Evolutionary conservation across 2,329 filamentous ascomycete species (phyloP).

Genomic region (Cladophialophora bantiana): DNA sequence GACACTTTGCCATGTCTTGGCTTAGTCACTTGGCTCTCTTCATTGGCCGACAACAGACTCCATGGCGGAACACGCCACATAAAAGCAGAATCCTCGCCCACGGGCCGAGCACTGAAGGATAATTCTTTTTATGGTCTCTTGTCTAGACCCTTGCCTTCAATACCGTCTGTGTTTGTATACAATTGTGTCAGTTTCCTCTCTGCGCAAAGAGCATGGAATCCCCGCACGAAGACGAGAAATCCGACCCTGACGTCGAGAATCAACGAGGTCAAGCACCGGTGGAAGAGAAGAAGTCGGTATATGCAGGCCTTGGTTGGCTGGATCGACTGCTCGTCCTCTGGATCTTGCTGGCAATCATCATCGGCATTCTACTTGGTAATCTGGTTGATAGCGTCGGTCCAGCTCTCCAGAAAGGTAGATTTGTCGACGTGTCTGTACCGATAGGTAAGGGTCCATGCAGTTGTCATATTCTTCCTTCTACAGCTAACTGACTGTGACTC

Average conservation of each 20-base stretch:
- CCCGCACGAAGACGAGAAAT: too few relatives aligned
- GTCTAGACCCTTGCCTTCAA: too few relatives aligned
- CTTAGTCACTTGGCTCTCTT: slow-evolving; percentile 24
- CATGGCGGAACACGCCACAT: neutral
- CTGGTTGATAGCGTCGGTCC: slow-evolving; percentile 70
- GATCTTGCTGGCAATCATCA: slow-evolving; percentile 79
- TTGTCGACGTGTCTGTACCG: slow-evolving; percentile 73
- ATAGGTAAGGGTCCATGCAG: slow-evolving; percentile 59
- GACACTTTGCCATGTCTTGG: slow-evolving; percentile 1
- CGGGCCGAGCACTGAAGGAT: too few relatives aligned
- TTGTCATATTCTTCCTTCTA: neutral
- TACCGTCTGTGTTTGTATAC: too few relatives aligned
- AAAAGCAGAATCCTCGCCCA: neutral
- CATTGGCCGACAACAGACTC: slow-evolving; percentile 19
- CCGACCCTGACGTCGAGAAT: slow-evolving; percentile 11
- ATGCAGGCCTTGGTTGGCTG: slow-evolving; percentile 63
- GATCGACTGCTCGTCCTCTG: slow-evolving; percentile 71
- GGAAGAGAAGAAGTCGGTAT: slow-evolving; percentile 39
- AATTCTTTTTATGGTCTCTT: too few relatives aligned
- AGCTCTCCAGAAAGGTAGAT: slow-evolving; percentile 72
- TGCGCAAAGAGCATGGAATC: too few relatives aligned
- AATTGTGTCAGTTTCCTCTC: too few relatives aligned
- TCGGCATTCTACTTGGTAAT: slow-evolving; percentile 78
- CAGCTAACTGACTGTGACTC: neutral
- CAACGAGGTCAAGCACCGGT: slow-evolving; percentile 1